phyloP scores from a whole-genome alignment of 2,329 filamentous ascomycete species.

The Colletotrichum sp. region DNA sequence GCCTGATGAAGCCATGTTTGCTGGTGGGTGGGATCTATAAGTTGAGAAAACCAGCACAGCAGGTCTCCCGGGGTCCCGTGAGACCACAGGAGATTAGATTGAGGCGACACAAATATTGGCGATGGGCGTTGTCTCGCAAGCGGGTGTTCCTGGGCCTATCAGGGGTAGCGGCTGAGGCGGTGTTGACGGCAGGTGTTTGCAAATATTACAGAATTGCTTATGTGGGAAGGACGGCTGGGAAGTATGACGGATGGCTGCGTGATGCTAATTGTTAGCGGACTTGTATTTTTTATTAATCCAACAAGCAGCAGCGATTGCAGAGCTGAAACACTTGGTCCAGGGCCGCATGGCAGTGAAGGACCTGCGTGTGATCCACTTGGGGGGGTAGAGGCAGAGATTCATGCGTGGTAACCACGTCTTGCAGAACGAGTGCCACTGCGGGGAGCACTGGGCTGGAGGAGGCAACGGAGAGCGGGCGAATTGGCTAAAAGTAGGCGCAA shows the following conservation, averaged over 20 bases:
- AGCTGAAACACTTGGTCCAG: conserved; percentile 23
- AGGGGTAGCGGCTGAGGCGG: background rate
- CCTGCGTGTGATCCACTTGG: conserved; percentile 20
- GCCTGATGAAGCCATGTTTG: conserved; percentile 19
- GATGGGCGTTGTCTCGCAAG: conserved; percentile 6
- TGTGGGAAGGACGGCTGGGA: conserved; percentile 4
- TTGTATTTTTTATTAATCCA: background rate
- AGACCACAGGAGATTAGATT: conserved; percentile 21
- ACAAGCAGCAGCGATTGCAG: conserved; percentile 3
- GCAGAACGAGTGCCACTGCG: conserved; percentile 7
- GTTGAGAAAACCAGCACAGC: background rate
- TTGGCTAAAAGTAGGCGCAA: background rate
- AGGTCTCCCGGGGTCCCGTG: conserved; percentile 15
- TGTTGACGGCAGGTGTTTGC: conserved; percentile 10
- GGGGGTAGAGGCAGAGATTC: conserved; percentile 17
- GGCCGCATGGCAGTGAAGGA: conserved; percentile 22
- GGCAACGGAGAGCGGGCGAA: background rate
- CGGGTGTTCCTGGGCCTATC: conserved; percentile 6
- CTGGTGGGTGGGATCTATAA: background rate
- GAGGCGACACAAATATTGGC: conserved; percentile 14
- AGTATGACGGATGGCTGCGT: conserved; percentile 21
- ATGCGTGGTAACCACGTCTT: conserved; percentile 18
- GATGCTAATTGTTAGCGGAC: conserved; percentile 8
- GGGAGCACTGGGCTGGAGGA: background rate
- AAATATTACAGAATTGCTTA: conserved; percentile 18